A percentile compares a stretch with the other conserved stretches of the same genome.
Conservation (phyloP, 257 asterid genomes). For the Primulina tabacum region DNA sequence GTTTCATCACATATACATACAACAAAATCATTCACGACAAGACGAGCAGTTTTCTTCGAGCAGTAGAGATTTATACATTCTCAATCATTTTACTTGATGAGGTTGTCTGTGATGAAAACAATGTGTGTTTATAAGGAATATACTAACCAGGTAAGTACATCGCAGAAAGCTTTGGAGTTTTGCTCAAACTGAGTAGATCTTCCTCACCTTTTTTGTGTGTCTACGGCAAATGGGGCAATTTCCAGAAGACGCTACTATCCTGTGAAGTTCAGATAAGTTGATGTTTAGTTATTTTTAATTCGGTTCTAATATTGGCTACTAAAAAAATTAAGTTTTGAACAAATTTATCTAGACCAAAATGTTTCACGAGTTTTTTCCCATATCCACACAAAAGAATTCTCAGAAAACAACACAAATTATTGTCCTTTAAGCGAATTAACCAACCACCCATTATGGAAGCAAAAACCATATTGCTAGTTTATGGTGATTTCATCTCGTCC, state of each 20-base stretch:
- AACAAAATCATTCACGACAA: not conserved
- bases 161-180: slow-evolving; percentile 8
- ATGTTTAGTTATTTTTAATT: not conserved
- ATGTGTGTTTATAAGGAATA: too few species aligned
- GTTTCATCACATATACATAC: not conserved
- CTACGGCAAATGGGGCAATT: slow-evolving; percentile 84
- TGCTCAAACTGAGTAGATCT: slow-evolving; percentile 71
- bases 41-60: not conserved
- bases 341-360: too few species aligned
- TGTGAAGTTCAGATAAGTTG: slow-evolving; percentile 38
- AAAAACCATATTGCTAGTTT: not conserved
- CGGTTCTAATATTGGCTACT: not conserved
- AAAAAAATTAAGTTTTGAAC: not conserved
- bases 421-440: not conserved
- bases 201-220: slow-evolving; percentile 61
- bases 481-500: not conserved
- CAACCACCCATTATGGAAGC: not conserved
- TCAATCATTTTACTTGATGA: too few species aligned
- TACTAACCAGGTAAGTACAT: slow-evolving; percentile 2
- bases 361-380: too few species aligned
- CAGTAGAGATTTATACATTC: not conserved
- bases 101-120: too few species aligned
- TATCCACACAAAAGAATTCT: too few species aligned
- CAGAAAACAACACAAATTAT: too few species aligned
- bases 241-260: slow-evolving; percentile 62